These are phyloP conservation scores for Neocatenulostroma microsporum DNA, from an alignment of 2,329 filamentous ascomycete species.

Conservation along the genomic window DNA sequence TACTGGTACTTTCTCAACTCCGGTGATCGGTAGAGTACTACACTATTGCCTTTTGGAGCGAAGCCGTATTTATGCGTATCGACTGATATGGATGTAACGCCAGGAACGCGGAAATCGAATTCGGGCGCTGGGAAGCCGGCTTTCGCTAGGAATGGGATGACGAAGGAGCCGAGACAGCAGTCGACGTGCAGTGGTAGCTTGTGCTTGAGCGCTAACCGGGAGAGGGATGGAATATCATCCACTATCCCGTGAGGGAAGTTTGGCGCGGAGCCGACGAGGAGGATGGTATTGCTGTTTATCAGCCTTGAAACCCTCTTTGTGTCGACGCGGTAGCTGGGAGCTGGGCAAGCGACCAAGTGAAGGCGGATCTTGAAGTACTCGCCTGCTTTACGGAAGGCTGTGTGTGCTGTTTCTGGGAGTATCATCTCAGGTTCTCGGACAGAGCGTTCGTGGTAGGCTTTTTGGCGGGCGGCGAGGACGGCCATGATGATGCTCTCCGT, in stretches of 20 bases:
- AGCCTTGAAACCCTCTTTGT: conserved; percentile 69
- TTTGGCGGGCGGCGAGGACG: conserved; percentile 80
- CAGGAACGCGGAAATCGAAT: conserved; percentile 90
- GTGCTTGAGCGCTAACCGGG: conserved; percentile 69
- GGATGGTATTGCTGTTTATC: conserved; percentile 86
- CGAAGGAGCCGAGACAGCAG: conserved; percentile 93
- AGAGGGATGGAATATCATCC: conserved; percentile 82
- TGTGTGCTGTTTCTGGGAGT: conserved; percentile 87
- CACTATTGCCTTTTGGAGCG: conserved; percentile 94
- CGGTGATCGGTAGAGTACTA: conserved; percentile 77
- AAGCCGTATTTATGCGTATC: conserved; percentile 99
- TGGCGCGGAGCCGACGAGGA: conserved; percentile 88
- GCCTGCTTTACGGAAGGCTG: conserved; percentile 90
- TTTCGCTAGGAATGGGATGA: conserved; percentile 82
- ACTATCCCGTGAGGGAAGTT: conserved; percentile 99
- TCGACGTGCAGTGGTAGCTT: conserved; percentile 89
- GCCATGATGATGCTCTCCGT: conserved; percentile 98
- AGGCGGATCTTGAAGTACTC: conserved; percentile 96
- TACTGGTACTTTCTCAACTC: conserved; percentile 83
- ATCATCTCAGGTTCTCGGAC: conserved; percentile 97
- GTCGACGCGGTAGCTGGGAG: conserved; percentile 77
- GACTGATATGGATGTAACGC: conserved; percentile 90
- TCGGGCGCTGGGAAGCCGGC: conserved; percentile 84
- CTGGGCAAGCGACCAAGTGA: conserved; percentile 79
- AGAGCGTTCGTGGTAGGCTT: conserved; percentile 74